Evolutionary conservation across 371 early-diverging fungal species (phyloP), one percentile per base, ranked within the genome.

Genomic region (Lichtheimia hyalospora): DNA sequence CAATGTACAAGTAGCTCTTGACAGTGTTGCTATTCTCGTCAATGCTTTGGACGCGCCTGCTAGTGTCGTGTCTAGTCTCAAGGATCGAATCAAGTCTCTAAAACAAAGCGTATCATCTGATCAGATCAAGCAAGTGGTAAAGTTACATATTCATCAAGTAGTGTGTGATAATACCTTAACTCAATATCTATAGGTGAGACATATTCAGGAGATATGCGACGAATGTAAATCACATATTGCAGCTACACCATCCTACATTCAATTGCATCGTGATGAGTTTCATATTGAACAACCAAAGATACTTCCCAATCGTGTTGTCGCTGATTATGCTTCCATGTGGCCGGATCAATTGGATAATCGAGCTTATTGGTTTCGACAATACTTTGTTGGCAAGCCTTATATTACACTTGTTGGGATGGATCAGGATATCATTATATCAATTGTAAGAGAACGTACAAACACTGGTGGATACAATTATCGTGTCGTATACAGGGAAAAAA

Each of bases 311-410:
- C 20, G n/a, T 18, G 52, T 25, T 15, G 14, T 14, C 14, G 39
- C 34, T 14, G 54, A 70, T 18, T 71, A 71, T 57, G 16, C 55
- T n/a, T 41, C 61, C 6, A 54, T 59, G 43, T 60, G 61, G 50
- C 61, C 72, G n/a, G 75, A 75, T 27, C 70, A 69, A 25, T 60
- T 67, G 58, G 68, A 71, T 63, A 12, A 50, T 21, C 59, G 72
- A 28, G 69, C 75, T 5, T 59, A 52, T 39, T 79, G 80, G 80
- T 79, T 79, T 54, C 60, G 80, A 5, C 68, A 66, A 15, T 57
- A 71, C 51, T 79, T 79, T 67, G 71, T 79, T 13, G 80, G 77
- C 28, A 74, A 76, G 44, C 71, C 77, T 0, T 79, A 79, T 52
- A 54, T 67, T 12, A 76, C 74, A 1, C 52, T 75, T 16, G 70